Base-by-base conservation (phyloP, 768 basidiomycete species). In the Termitomyces sp. region DNA sequence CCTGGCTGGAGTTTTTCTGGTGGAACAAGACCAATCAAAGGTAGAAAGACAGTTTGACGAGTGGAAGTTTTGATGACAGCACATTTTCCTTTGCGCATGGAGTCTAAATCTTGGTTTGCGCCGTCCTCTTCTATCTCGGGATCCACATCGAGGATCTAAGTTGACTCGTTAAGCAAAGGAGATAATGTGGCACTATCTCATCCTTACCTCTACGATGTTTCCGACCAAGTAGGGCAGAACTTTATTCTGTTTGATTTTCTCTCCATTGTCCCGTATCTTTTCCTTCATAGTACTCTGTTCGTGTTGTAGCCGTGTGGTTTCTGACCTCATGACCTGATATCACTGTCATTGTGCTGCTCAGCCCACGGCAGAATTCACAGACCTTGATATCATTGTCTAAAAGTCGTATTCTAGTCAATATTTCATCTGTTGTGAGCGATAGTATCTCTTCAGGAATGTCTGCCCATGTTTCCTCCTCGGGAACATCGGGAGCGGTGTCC, bases 211-310 rank as follows among this genome's bases (percentile, higher is more conserved):
- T 18, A 99, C 94, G 36, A 99, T 92, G 67, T 98, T 97, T 16
- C 90, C 94, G 37, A 99, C 97, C 53, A 99, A 85, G 73, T 99
- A 99, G 6, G 97, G 97, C 43, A 99, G 76, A 13, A 97, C 94
- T 74, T 98, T 98, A 74, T 99, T 98, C 83, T 99, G 96, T 74
- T 97, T 97, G 63, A 99, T 92, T 77, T 98, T 98, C 75, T 97
- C 94, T 46, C 89, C 88, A 61, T 98, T 99, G 69, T 99, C 97
- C 53, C 92, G 86, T 68, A 99, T 97, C 81, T 96, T 97, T 79
- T 98, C 95, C 69, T 92, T 90, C 97, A 99, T 98, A 63, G 89
- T 88, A 63, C 76, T 89, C 73, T 96, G 92, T 71, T 98, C 97
- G 69, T 98, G 96, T 65, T 91, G 87, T 55, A 99, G 74, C 51